Evolutionary conservation across 2,329 filamentous ascomycete genomes (phyloP), one percentile per base, ranked within the genome.

Genomic region (Plectosphaerella plurivora): DNA sequence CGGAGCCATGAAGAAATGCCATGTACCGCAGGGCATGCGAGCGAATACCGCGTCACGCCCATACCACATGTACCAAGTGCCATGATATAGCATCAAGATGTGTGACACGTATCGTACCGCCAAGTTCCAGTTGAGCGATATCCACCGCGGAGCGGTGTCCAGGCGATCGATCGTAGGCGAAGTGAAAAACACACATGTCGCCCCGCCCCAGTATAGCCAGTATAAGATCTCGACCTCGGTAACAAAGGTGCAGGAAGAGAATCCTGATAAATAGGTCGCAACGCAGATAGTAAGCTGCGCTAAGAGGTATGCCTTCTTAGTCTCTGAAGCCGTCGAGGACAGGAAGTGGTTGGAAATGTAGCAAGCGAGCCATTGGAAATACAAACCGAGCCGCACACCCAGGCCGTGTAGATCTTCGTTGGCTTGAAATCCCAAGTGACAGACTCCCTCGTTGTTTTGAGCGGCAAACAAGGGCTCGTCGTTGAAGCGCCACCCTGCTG

Each of bases 321-420:
- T 14, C 33, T 8, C 14, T 8, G 9, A 9, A 14, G 8, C 14
- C 8, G 8, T 14, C 14, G 50, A 45, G 52, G 51, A 55, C 22
- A 60, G 50, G 9, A 61, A 36, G 14, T 36, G 50, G 33, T 54
- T 54, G 9, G 60, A 61, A n/a, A 62, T 37, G 47, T 60, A 58
- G 35, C 60, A 58, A 6, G 60, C 57, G 24, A 61, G n/a, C 58
- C 60, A 62, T 49, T 63, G 60, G 36, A 64, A 53, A 51, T 64
- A 64, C 47, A 64, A 59, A 49, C 61, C 61, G 50, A 64, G 39
- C 39, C 62, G 59, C 54, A 64, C 62, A 37, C 62, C 62, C 20
- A 64, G 56, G 33, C 62, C 62, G 54, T 64, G 64, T 20, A 64
- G 55, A 44, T 64, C 61, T 47, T 52, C 10, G 45, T 63, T 57